phyloP scores from a whole-genome alignment of 768 basidiomycete genomes.

The Trametes elegans region DNA sequence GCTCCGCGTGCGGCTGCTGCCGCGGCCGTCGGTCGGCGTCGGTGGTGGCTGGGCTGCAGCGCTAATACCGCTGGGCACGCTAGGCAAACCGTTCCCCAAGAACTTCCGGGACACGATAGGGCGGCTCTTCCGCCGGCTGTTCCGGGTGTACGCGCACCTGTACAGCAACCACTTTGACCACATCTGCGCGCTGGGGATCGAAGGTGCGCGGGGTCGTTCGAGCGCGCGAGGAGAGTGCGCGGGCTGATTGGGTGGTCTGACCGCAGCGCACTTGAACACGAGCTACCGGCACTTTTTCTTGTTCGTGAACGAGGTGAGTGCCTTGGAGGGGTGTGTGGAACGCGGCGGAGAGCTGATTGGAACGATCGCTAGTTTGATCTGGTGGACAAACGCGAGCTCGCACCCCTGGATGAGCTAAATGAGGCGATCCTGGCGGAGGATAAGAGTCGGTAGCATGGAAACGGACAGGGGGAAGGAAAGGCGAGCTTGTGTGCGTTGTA shows the following conservation, averaged over 20 bases:
- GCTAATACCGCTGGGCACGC: background rate
- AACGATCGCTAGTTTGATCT: conserved; percentile 67
- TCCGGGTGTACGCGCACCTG: conserved; percentile 97
- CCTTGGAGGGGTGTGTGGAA: background rate
- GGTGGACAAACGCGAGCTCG: conserved; percentile 95
- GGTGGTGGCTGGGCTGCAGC: background rate
- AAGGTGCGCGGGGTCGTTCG: conserved; percentile 56
- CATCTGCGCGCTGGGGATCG: conserved; percentile 95
- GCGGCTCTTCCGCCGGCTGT: conserved; percentile 87
- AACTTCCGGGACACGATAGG: conserved; percentile 90
- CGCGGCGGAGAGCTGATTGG: conserved; percentile 11
- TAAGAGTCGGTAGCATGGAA: conserved; percentile 31
- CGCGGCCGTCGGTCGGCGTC: background rate
- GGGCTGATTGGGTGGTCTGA: background rate
- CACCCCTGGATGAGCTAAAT: conserved; percentile 92
- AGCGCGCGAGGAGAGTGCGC: background rate
- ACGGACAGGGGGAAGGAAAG: background rate
- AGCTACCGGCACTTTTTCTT: conserved; percentile 98
- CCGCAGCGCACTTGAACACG: conserved; percentile 91
- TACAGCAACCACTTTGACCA: conserved; percentile 99
- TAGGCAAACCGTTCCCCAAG: conserved; percentile 88
- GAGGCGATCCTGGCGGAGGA: conserved; percentile 77
- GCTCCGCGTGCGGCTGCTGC: background rate
- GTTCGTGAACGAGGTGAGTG: conserved; percentile 87
- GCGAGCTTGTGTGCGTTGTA: background rate